phyloP scores from a whole-genome alignment of 148 eudicot genomes.

The Arctostaphylos glauca region DNA sequence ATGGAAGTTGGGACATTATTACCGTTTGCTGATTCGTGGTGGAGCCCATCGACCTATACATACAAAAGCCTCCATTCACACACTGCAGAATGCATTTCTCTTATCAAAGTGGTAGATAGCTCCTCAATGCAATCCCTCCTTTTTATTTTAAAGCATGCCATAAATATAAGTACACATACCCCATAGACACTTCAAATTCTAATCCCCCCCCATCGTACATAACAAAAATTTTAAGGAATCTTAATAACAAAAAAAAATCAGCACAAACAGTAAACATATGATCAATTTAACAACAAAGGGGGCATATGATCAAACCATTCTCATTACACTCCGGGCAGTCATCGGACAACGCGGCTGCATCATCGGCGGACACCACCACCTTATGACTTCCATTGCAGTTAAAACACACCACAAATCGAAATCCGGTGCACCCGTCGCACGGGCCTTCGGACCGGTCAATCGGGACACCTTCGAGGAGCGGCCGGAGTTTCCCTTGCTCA shows the following conservation, averaged over 20 bases:
- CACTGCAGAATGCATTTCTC: too few species aligned
- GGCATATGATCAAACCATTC: constrained; percentile 85
- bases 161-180: too few species aligned
- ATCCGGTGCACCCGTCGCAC: constrained; percentile 67
- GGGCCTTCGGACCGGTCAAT: constrained; percentile 39
- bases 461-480: constrained; percentile 56
- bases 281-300: constrained; percentile 47
- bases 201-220: too few species aligned
- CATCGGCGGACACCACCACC: constrained; percentile 22
- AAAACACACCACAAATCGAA: constrained; percentile 64
- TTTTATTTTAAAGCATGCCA: too few species aligned
- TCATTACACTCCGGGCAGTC: constrained; percentile 78
- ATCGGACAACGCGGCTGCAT: constrained; percentile 17
- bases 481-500: constrained; percentile 60
- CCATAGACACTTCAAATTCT: too few species aligned
- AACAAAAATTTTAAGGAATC: neutral
- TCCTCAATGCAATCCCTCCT: too few species aligned
- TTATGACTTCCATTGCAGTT: constrained; percentile 73
- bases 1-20: too few species aligned
- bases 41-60: too few species aligned
- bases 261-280: neutral
- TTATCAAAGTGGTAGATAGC: too few species aligned
- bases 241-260: neutral
- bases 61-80: too few species aligned
- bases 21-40: too few species aligned